Evolutionary conservation across 129 eudicot species (phyloP).

Genomic region (Flaveria bidentis): DNA sequence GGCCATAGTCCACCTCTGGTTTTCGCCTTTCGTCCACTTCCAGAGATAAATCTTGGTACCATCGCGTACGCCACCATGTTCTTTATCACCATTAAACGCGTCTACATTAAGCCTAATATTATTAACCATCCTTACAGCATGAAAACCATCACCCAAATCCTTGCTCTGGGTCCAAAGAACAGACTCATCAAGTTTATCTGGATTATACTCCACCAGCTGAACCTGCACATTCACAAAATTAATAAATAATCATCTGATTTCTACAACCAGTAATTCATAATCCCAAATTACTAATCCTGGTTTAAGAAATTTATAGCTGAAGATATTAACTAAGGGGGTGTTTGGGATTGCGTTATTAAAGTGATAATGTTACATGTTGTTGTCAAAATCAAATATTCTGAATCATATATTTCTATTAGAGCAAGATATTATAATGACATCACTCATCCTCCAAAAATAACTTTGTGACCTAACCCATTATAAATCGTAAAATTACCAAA

Average conservation of each 20-base stretch:
- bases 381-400: no score
- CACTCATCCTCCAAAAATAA: no score
- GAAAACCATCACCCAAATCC: constrained; percentile 74
- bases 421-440: no score
- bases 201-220: constrained; percentile 62
- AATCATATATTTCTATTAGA: no score
- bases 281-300: neutral
- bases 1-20: constrained; percentile 77
- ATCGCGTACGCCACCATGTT: constrained; percentile 80
- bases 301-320: neutral
- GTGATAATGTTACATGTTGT: no score
- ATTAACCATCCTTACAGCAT: constrained; percentile 81
- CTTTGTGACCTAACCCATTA: no score
- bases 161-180: constrained; percentile 86
- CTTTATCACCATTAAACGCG: constrained; percentile 64
- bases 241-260: neutral
- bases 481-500: no score
- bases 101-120: constrained; percentile 73
- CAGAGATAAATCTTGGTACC: constrained; percentile 64
- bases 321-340: no score
- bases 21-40: constrained; percentile 76
- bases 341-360: no score
- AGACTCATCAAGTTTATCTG: constrained; percentile 73
- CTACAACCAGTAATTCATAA: neutral
- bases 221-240: constrained; percentile 49